A percentile compares a stretch with the other conserved stretches of the same genome.
Evolutionary conservation across 495 filamentous ascomycete genomes (phyloP).

Genomic region (Penicillium soppii): DNA sequence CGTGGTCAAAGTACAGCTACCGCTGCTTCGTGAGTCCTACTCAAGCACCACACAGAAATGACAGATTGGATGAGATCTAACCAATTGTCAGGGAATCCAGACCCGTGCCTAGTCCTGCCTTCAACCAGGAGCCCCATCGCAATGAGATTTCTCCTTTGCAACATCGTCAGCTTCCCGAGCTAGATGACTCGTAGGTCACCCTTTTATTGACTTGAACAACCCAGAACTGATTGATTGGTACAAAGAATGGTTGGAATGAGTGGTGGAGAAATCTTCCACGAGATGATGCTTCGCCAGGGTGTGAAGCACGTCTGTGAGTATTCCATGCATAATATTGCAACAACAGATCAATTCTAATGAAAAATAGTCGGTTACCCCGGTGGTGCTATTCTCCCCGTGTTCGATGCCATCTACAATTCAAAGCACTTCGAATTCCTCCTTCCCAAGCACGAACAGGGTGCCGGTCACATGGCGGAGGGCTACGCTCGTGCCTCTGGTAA

Average conservation of each 20-base stretch:
- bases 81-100: slow-evolving; percentile 36
- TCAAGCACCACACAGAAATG: neutral
- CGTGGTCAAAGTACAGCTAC: slow-evolving; percentile 52
- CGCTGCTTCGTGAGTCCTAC: slow-evolving; percentile 39
- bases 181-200: slow-evolving; percentile 66
- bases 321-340: slow-evolving; percentile 6
- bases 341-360: slow-evolving; percentile 7
- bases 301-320: slow-evolving; percentile 90
- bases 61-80: neutral
- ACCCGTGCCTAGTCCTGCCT: slow-evolving; percentile 66
- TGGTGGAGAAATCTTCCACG: slow-evolving; percentile 96
- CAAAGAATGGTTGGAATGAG: slow-evolving; percentile 87
- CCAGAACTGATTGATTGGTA: slow-evolving; percentile 15
- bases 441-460: slow-evolving; percentile 63
- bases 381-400: slow-evolving; percentile 52
- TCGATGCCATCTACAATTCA: slow-evolving; percentile 65
- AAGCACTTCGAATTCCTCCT: slow-evolving; percentile 63
- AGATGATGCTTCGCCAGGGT: slow-evolving; percentile 93
- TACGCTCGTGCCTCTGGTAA: slow-evolving; percentile 62
- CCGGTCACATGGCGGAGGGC: slow-evolving; percentile 66
- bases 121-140: slow-evolving; percentile 61
- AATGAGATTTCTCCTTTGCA: slow-evolving; percentile 72
- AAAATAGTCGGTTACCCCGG: slow-evolving; percentile 34
- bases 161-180: slow-evolving; percentile 56
- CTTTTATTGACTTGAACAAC: neutral